Conservation (phyloP, 2,329 filamentous ascomycete genomes). For the Blastomyces emzantsi region DNA sequence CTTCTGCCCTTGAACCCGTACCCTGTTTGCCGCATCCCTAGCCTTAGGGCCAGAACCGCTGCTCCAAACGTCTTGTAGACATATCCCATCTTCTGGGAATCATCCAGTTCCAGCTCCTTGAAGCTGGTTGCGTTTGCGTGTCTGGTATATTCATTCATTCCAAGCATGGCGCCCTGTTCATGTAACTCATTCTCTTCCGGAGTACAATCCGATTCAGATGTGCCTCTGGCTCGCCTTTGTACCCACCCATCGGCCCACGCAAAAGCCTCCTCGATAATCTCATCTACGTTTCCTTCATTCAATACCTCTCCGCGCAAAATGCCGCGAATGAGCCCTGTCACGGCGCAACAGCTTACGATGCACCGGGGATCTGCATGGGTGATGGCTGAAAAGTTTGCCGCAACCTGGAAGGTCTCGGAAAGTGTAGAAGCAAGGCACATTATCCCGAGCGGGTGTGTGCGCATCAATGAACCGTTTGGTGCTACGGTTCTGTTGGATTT, state of each 20-base stretch:
- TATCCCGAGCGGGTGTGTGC: conserved; percentile 44
- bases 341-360: conserved; percentile 42
- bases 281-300: conserved; percentile 35
- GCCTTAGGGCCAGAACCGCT: conserved; percentile 38
- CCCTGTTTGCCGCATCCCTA: conserved; percentile 33
- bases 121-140: conserved; percentile 34
- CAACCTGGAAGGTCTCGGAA: conserved; percentile 38
- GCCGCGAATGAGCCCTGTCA: conserved; percentile 40
- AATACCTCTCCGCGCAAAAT: conserved; percentile 40
- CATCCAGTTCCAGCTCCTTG: conserved; percentile 39
- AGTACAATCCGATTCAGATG: conserved; percentile 1
- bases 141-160: conserved; percentile 35
- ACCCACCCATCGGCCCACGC: conserved; percentile 32
- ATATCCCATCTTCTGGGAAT: conserved; percentile 42
- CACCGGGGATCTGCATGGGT: conserved; percentile 48
- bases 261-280: conserved; percentile 33
- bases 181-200: conserved; percentile 9
- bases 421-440: conserved; percentile 37
- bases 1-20: conserved; percentile 9
- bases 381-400: conserved; percentile 36
- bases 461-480: conserved; percentile 47
- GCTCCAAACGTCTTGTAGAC: conserved; percentile 47
- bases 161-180: conserved; percentile 24
- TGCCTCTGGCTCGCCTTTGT: conserved; percentile 22
- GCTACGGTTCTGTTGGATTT: conserved; percentile 34